phyloP scores from a whole-genome alignment of 2,329 filamentous ascomycete species.

The Xylariaceae sp. region DNA sequence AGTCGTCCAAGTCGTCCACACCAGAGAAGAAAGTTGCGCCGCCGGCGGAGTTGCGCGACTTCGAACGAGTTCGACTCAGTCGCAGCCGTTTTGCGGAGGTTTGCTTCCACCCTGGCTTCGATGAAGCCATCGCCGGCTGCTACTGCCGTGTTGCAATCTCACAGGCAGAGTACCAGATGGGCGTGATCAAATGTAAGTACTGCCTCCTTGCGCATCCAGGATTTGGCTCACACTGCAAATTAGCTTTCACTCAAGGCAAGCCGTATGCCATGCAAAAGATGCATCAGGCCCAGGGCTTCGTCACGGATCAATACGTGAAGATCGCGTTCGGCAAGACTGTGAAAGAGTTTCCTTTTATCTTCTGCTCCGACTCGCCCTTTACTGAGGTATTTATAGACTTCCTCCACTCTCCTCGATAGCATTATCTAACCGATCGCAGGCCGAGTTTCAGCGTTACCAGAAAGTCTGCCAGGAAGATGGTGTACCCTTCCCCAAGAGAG shows the following conservation, averaged over 20 bases:
- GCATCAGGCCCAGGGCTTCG: constrained; percentile 64
- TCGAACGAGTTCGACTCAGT: constrained; percentile 77
- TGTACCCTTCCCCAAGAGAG: constrained; percentile 67
- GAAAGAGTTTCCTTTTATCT: constrained; percentile 83
- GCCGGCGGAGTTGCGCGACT: constrained; percentile 70
- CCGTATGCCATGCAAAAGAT: constrained; percentile 75
- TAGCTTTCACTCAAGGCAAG: constrained; percentile 71
- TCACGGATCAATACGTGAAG: constrained; percentile 79
- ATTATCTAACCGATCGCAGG: constrained; percentile 39
- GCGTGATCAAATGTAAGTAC: constrained; percentile 70
- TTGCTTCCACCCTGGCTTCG: constrained; percentile 89
- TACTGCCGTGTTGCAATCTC: constrained; percentile 83
- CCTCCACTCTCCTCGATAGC: neutral
- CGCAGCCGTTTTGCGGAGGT: constrained; percentile 82
- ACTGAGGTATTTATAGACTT: constrained; percentile 58
- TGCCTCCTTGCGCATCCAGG: neutral
- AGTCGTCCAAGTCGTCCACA: constrained; percentile 44
- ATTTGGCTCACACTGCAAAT: constrained; percentile 22
- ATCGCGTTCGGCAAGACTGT: constrained; percentile 78
- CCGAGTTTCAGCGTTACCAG: constrained; percentile 77
- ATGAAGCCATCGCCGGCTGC: constrained; percentile 73
- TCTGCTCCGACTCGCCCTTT: constrained; percentile 78
- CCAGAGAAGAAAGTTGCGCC: constrained; percentile 60
- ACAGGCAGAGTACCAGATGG: constrained; percentile 79
- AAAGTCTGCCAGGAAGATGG: constrained; percentile 67